Conservation (phyloP, 768 basidiomycete species). For the Lyophyllum semitale region DNA sequence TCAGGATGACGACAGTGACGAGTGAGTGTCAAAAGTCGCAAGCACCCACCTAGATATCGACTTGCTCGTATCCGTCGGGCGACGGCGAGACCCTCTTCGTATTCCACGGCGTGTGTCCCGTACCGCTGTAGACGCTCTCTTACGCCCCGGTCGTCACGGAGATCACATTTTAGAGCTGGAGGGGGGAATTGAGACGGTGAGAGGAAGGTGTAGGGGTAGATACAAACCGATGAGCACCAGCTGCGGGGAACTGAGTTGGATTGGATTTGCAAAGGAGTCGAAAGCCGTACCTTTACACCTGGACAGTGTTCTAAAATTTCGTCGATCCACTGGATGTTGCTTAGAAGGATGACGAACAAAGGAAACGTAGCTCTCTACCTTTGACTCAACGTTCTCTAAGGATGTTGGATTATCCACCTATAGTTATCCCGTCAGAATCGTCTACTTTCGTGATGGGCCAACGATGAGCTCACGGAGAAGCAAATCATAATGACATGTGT, state of each 20-base stretch:
- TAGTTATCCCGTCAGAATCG: not conserved
- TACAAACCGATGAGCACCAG: slow-evolving; percentile 86
- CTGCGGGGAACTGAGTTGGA: slow-evolving; percentile 36
- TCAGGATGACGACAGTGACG: not conserved
- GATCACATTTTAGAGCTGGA: slow-evolving; percentile 91
- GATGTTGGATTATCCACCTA: slow-evolving; percentile 95
- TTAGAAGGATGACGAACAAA: not conserved
- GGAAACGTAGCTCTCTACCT: slow-evolving; percentile 46
- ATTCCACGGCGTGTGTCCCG: slow-evolving; percentile 75
- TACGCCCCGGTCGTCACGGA: slow-evolving; percentile 79
- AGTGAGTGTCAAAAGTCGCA: not conserved
- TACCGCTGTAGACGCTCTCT: slow-evolving; percentile 74
- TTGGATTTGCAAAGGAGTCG: slow-evolving; percentile 3
- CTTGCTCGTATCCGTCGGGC: slow-evolving; percentile 90
- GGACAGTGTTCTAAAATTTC: slow-evolving; percentile 92
- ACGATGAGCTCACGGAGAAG: slow-evolving; percentile 69
- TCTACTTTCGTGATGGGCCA: slow-evolving; percentile 11
- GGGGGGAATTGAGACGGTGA: not conserved
- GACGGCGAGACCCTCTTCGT: slow-evolving; percentile 89
- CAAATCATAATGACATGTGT: slow-evolving; percentile 96
- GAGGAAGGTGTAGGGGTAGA: not conserved
- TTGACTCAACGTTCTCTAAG: slow-evolving; percentile 92
- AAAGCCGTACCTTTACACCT: slow-evolving; percentile 79
- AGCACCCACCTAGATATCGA: slow-evolving; percentile 82
- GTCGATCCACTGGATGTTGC: slow-evolving; percentile 75